Evolutionary conservation across 2,329 filamentous ascomycete genomes (phyloP).

Genomic region (Phyllosticta citrichinensis): DNA sequence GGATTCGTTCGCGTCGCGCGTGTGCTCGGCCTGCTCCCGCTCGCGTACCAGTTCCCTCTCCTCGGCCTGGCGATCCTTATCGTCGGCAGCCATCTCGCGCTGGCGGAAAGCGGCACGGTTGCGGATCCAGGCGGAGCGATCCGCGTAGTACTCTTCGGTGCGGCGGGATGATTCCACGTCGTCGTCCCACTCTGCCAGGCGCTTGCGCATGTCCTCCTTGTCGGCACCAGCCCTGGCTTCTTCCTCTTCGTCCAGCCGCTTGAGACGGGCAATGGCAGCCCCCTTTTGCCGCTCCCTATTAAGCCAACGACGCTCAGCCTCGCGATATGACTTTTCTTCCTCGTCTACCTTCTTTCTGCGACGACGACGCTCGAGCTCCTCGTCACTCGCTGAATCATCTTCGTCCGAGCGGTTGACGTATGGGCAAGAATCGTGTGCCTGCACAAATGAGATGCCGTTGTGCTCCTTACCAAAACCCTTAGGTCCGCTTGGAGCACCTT

Average conservation of each 20-base stretch:
- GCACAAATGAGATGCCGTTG: slow-evolving; percentile 73
- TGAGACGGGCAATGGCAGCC: slow-evolving; percentile 76
- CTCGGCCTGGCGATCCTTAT: slow-evolving; percentile 71
- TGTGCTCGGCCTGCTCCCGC: slow-evolving; percentile 64
- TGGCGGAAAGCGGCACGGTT: slow-evolving; percentile 65
- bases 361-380: slow-evolving; percentile 67
- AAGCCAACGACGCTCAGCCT: slow-evolving; percentile 82
- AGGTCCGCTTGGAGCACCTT: slow-evolving; percentile 66
- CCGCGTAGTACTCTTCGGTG: slow-evolving; percentile 72
- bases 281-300: slow-evolving; percentile 78
- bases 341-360: slow-evolving; percentile 63
- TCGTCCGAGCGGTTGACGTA: slow-evolving; percentile 65
- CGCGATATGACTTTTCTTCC: slow-evolving; percentile 68
- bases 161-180: slow-evolving; percentile 68
- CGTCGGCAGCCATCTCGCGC: slow-evolving; percentile 67
- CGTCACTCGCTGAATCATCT: slow-evolving; percentile 77
- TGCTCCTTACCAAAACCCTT: slow-evolving; percentile 58
- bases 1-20: slow-evolving; percentile 75
- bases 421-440: slow-evolving; percentile 42
- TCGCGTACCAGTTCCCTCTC: slow-evolving; percentile 62
- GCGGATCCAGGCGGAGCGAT: slow-evolving; percentile 74
- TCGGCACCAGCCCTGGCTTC: slow-evolving; percentile 53
- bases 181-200: slow-evolving; percentile 78
- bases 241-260: slow-evolving; percentile 68
- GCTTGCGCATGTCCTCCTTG: slow-evolving; percentile 58